These are phyloP conservation scores for Vigna radiata DNA, from an alignment of 306 rosid genomes.

Conservation along the genomic window DNA sequence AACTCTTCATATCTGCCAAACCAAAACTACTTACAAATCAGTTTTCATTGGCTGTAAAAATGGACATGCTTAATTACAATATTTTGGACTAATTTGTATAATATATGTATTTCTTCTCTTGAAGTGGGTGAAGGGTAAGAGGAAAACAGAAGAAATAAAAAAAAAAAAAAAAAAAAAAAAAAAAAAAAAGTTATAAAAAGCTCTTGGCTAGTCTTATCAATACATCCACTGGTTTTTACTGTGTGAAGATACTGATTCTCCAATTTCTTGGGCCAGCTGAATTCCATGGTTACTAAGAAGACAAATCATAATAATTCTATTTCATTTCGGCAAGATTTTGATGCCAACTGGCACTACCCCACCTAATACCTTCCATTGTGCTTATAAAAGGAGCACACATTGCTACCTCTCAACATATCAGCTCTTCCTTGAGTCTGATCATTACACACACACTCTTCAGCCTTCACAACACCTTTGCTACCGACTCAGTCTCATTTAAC, in stretches of 20 bases:
- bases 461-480: constrained; percentile 21
- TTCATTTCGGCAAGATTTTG: constrained; percentile 53
- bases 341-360: constrained; percentile 70
- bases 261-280: constrained; percentile 50
- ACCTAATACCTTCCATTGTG: constrained; percentile 48
- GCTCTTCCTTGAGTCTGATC: constrained; percentile 42
- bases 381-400: constrained; percentile 70
- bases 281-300: constrained; percentile 60
- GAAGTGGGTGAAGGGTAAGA: neutral
- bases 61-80: neutral
- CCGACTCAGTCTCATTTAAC: neutral
- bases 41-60: neutral
- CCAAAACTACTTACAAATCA: constrained; percentile 1
- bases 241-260: constrained; percentile 65
- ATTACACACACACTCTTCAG: constrained; percentile 26
- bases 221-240: constrained; percentile 32
- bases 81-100: neutral
- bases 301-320: constrained; percentile 76
- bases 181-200: neutral
- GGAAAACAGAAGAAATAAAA: neutral
- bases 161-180: too few species aligned
- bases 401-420: constrained; percentile 55
- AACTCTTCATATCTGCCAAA: constrained; percentile 22
- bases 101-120: neutral
- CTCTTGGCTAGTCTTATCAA: constrained; percentile 23